phyloP scores from a whole-genome alignment of 2,329 filamentous ascomycete species.

The Phoma sp. region DNA sequence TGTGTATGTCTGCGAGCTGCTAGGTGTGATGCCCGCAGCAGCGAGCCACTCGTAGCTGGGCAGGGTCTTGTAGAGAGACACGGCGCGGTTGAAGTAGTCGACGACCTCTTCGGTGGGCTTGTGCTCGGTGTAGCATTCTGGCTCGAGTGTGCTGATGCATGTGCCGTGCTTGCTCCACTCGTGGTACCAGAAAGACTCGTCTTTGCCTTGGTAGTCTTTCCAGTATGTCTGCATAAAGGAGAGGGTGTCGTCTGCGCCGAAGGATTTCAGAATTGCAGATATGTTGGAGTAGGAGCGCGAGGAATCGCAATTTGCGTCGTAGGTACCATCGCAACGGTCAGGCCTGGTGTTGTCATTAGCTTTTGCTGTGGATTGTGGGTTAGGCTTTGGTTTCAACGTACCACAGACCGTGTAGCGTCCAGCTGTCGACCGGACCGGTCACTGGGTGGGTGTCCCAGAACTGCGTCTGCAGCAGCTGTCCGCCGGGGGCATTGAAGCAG shows the following conservation, averaged over 20 bases:
- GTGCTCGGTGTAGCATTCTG: slow-evolving; percentile 67
- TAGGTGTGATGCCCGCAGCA: slow-evolving; percentile 66
- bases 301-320: slow-evolving; percentile 69
- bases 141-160: slow-evolving; percentile 72
- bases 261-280: slow-evolving; percentile 63
- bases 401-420: slow-evolving; percentile 77
- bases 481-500: slow-evolving; percentile 76
- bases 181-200: slow-evolving; percentile 71
- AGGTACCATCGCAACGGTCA: slow-evolving; percentile 70
- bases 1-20: slow-evolving; percentile 64
- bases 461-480: slow-evolving; percentile 74
- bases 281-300: slow-evolving; percentile 70
- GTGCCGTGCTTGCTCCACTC: slow-evolving; percentile 78
- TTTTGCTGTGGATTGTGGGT: not conserved
- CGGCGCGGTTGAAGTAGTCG: slow-evolving; percentile 72
- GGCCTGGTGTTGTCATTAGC: slow-evolving; percentile 43
- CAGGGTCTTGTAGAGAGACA: slow-evolving; percentile 69
- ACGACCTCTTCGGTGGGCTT: slow-evolving; percentile 67
- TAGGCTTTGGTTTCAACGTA: slow-evolving; percentile 33
- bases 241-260: slow-evolving; percentile 63
- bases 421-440: slow-evolving; percentile 70
- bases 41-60: slow-evolving; percentile 69
- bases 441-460: slow-evolving; percentile 76
- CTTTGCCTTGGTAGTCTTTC: slow-evolving; percentile 70
- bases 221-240: slow-evolving; percentile 74